Evolutionary conservation across 2,329 filamentous ascomycete species (phyloP), one percentile per base, ranked within the genome.

Genomic region (Penicillium sp.): DNA sequence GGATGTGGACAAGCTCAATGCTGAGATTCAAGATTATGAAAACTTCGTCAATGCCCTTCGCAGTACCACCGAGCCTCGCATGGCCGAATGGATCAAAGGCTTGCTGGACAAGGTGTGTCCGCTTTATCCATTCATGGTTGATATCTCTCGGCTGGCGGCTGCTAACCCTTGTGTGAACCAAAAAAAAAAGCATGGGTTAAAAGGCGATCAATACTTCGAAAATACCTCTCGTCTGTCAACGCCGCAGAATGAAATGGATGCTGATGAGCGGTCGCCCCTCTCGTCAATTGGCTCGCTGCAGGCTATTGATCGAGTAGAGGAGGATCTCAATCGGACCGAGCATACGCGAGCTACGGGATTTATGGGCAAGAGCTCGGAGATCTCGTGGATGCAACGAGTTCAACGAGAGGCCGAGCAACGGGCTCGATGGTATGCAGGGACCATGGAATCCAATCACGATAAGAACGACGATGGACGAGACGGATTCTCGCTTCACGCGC

Each of bases 361-460:
- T 59, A 74, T 78, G 69, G 78, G 78, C 6, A 80, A 80, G 56
- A 78, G 77, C 51, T 80, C 78, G 0, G 78, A 80, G 58, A 69
- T 79, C 22, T 77, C 73, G 3, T 81, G 78, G 78, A 73, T 80
- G 65, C 77, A 80, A 60, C 72, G 75, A 36, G 59, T 80, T 18
- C 72, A 72, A 9, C 64, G 66, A 66, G 73, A 79, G 65, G 69
- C 75, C 59, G 70, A 74, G 40, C 68, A 77, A 63, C 66, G 74
- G 40, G 62, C 64, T 14, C 70, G 56, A 58, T 69, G 66, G 18
- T 54, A 72, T 52, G 61, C 72, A 24, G 70, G 70, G 6, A 65
- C 55, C 19, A 62, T 67, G 36, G 71, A 75, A 37, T 40, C 58
- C 6, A 55, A 56, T 27, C 37, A 50, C 27, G 66, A 59, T 10